Base-by-base conservation (phyloP, 768 basidiomycete genomes). In the Nidularia pulvinata region DNA sequence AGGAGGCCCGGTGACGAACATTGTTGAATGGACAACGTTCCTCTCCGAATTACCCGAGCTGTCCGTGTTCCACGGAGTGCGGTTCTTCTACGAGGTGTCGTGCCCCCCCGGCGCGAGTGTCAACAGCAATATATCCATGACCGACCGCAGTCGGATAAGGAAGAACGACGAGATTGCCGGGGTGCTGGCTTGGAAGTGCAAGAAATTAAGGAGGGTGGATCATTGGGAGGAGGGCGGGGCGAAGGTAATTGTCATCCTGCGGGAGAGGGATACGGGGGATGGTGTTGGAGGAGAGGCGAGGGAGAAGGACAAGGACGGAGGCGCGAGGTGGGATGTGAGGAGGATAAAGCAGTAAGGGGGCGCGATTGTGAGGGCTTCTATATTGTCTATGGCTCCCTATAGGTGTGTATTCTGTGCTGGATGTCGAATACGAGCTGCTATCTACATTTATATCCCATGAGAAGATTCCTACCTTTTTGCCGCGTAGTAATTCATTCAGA, bases 101-200 rank as follows among this genome's bases (percentile, higher is more conserved):
- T 55, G 66, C 48, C 52, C 68, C 48, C 60, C 46, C 34, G 55
- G 50, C 35, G 58, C 60, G 3, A 49, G 56, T 61, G 52, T 61
- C 5, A 58, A 54, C 42, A 54, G 69, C 48, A n/a, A n/a, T 9
- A 57, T 80, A 33, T 78, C 79, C 2, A 69, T 76, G 59, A 82
- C 84, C 30, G 85, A 87, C 55, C 79, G 84, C 7, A 85, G 82
- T 57, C 74, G 83, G 30, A 77, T 85, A 56, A 75, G 81, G 55
- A 87, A 85, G 76, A 89, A 88, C 63, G 85, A 89, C 55, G 83
- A 84, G 65, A 78, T 81, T 22, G 84, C 85, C 37, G 73, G 75
- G 10, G 65, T 84, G 63, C 67, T 89, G 52, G 82, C 81, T 5
- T 85, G 85, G 83, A 83, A 81, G 65, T 88, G 85, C 61, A 57